Conservation (phyloP, 345 rosid species). For the Diplotaxis tenuifolia region DNA sequence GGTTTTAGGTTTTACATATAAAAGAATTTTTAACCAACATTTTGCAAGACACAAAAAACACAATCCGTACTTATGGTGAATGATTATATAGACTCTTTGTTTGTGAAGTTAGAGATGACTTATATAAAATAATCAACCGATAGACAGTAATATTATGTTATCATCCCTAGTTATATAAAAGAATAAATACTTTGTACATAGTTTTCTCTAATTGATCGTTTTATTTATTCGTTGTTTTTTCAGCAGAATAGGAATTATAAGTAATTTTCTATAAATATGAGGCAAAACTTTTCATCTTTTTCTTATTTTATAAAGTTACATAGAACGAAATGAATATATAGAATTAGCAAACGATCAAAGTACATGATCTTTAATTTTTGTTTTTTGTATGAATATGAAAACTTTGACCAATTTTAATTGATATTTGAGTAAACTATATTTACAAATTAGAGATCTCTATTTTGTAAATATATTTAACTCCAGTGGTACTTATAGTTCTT, state of each 20-base stretch:
- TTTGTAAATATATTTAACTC: background rate
- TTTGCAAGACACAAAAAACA: background rate
- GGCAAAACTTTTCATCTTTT: background rate
- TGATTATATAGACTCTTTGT: background rate
- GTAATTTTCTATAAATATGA: background rate
- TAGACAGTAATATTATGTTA: background rate
- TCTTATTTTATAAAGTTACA: background rate
- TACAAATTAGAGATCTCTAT: too few species aligned
- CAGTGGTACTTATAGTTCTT: background rate
- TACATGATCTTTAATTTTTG: background rate
- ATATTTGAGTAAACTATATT: background rate
- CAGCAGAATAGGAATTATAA: background rate
- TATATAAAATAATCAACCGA: background rate
- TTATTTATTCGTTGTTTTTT: background rate
- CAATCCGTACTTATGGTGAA: background rate
- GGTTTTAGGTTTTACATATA: background rate
- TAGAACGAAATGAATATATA: too few species aligned
- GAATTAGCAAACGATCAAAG: too few species aligned
- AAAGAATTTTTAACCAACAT: background rate
- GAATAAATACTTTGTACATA: background rate
- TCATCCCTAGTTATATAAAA: background rate
- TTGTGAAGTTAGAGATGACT: background rate
- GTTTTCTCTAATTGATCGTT: background rate
- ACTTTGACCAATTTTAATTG: background rate
- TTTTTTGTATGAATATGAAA: background rate